Conservation (phyloP, 768 basidiomycete genomes). For the Pulveroboletus frians region DNA sequence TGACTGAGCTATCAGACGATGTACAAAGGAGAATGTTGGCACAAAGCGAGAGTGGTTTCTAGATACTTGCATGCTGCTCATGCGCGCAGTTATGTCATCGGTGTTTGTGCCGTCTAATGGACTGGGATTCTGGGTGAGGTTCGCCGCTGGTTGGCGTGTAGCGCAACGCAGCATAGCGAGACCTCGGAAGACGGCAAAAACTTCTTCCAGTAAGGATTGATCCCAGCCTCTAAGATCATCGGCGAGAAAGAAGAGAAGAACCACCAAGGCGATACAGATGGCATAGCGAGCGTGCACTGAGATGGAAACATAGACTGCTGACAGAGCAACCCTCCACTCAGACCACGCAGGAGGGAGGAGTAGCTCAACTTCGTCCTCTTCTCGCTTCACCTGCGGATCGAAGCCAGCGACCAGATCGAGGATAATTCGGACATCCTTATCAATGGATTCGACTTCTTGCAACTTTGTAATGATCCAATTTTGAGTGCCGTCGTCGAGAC, state of each 20-base stretch:
- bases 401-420: conserved; percentile 71
- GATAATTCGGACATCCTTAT: conserved; percentile 48
- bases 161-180: conserved; percentile 65
- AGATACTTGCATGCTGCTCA: conserved; percentile 73
- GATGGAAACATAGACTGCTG: conserved; percentile 55
- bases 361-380: conserved; percentile 64
- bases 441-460: conserved; percentile 51
- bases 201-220: conserved; percentile 59
- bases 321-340: conserved; percentile 58
- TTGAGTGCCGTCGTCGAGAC: conserved; percentile 53
- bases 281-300: conserved; percentile 74
- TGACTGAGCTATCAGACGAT: conserved; percentile 54
- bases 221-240: conserved; percentile 62
- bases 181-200: conserved; percentile 78
- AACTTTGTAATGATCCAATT: conserved; percentile 61
- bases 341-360: conserved; percentile 50
- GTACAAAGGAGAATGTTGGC: conserved; percentile 58
- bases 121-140: conserved; percentile 27
- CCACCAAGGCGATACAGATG: conserved; percentile 58
- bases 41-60: conserved; percentile 40
- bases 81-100: conserved; percentile 57
- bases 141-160: conserved; percentile 52
- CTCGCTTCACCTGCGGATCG: conserved; percentile 64
- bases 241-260: conserved; percentile 65
- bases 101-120: conserved; percentile 38